These are phyloP conservation scores for Phalaenopsis hybrid DNA, from an alignment of 116 monocot species.

Conservation along the genomic window DNA sequence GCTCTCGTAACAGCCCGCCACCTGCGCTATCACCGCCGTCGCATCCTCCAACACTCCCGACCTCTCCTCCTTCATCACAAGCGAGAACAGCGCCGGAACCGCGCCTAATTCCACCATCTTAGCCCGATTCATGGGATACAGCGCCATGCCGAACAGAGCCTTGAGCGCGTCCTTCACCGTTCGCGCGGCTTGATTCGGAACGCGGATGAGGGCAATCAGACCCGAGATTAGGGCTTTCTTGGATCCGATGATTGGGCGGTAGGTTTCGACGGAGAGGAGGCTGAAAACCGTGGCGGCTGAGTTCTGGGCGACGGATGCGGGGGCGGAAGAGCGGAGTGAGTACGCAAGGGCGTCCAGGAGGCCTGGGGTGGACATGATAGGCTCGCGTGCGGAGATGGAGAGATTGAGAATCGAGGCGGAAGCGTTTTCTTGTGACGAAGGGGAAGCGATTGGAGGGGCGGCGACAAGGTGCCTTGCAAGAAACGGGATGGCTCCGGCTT, in stretches of 20 bases:
- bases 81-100: slow-evolving; percentile 43
- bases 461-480: slow-evolving; percentile 29
- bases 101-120: slow-evolving; percentile 38
- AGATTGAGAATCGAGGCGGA: slow-evolving; percentile 67
- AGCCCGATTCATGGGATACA: slow-evolving; percentile 52
- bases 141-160: slow-evolving; percentile 55
- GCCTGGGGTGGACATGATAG: slow-evolving; percentile 60
- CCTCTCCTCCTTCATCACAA: slow-evolving; percentile 32
- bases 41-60: slow-evolving; percentile 64
- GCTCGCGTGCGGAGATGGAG: slow-evolving; percentile 44
- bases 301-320: slow-evolving; percentile 37
- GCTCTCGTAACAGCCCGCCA: slow-evolving; percentile 79
- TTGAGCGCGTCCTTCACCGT: slow-evolving; percentile 69
- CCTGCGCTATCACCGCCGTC: slow-evolving; percentile 69
- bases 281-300: slow-evolving; percentile 62
- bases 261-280: slow-evolving; percentile 56
- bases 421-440: slow-evolving; percentile 36
- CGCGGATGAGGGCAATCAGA: slow-evolving; percentile 30
- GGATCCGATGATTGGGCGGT: slow-evolving; percentile 63
- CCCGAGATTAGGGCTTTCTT: slow-evolving; percentile 30
- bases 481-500: slow-evolving; percentile 38
- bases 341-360: slow-evolving; percentile 48
- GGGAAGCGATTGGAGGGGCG: not conserved
- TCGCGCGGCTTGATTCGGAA: slow-evolving; percentile 20
- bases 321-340: slow-evolving; percentile 21